phyloP scores from a whole-genome alignment of 106 monocot genomes.

The Dendrobium huoshanense region DNA sequence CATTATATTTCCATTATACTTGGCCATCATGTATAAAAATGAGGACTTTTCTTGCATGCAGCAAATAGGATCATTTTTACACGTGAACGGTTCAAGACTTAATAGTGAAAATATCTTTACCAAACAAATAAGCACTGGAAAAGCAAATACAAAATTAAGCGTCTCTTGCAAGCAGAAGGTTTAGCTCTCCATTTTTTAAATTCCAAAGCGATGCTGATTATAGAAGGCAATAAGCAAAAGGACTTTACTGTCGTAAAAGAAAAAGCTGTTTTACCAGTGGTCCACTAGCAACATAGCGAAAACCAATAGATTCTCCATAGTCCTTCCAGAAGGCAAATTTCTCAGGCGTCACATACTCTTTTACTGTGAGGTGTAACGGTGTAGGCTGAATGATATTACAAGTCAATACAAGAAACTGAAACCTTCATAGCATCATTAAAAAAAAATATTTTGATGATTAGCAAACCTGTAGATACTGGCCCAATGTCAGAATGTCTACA shows the following conservation, averaged over 20 bases:
- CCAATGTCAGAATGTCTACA: conserved; percentile 89
- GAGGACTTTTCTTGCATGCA: too few relatives aligned
- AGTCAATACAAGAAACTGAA: neutral
- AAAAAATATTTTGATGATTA: neutral
- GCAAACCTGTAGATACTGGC: conserved; percentile 89
- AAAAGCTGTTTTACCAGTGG: conserved; percentile 59
- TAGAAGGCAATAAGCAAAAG: neutral
- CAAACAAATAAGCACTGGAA: neutral
- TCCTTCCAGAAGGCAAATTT: conserved; percentile 92
- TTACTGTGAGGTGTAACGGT: conserved; percentile 81
- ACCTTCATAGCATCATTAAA: neutral
- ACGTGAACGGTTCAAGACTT: too few relatives aligned
- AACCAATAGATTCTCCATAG: conserved; percentile 86
- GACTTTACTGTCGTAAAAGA: neutral
- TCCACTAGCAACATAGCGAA: conserved; percentile 88
- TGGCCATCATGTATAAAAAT: too few relatives aligned
- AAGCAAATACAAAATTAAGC: neutral
- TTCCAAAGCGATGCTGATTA: neutral
- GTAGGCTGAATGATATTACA: conserved; percentile 61
- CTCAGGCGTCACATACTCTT: conserved; percentile 91
- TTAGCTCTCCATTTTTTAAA: neutral
- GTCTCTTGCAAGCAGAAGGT: neutral
- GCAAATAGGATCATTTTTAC: too few relatives aligned
- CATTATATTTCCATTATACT: too few relatives aligned
- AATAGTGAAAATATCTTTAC: too few relatives aligned